phyloP scores from a whole-genome alignment of 139 green algal species.

The Astrephomene gubernaculifera region DNA sequence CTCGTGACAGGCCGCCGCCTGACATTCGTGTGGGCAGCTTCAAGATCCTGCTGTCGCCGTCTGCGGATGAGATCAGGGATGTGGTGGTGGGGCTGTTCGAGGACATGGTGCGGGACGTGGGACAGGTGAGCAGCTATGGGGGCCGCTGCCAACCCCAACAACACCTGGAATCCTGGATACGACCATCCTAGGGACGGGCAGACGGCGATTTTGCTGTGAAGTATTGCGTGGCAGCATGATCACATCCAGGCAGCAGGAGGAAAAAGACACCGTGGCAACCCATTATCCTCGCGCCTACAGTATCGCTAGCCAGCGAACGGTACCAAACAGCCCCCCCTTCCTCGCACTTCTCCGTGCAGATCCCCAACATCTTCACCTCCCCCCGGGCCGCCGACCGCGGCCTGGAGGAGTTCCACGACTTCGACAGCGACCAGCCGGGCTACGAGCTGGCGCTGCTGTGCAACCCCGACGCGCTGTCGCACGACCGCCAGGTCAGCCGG shows the following conservation, averaged over 20 bases:
- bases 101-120: constrained; percentile 56
- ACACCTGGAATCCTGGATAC: no score
- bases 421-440: constrained; percentile 2
- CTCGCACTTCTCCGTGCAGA: neutral
- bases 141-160: no score
- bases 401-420: constrained; percentile 3
- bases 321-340: no score
- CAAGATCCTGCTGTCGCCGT: constrained; percentile 17
- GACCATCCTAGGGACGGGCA: no score
- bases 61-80: constrained; percentile 33
- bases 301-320: no score
- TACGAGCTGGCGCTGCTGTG: constrained; percentile 4
- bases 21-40: constrained; percentile 6
- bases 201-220: no score
- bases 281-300: no score
- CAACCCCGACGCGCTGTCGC: neutral
- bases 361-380: constrained; percentile 34
- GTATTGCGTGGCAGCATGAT: no score
- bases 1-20: neutral
- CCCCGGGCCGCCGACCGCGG: neutral
- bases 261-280: no score
- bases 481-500: neutral
- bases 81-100: constrained; percentile 44
- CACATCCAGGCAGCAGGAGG: no score
- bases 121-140: constrained; percentile 44